Percentiles rank a stretch among this genome's conserved stretches.
phyloP scores from a whole-genome alignment of 768 basidiomycete genomes.

The Cantharellus anzutake region DNA sequence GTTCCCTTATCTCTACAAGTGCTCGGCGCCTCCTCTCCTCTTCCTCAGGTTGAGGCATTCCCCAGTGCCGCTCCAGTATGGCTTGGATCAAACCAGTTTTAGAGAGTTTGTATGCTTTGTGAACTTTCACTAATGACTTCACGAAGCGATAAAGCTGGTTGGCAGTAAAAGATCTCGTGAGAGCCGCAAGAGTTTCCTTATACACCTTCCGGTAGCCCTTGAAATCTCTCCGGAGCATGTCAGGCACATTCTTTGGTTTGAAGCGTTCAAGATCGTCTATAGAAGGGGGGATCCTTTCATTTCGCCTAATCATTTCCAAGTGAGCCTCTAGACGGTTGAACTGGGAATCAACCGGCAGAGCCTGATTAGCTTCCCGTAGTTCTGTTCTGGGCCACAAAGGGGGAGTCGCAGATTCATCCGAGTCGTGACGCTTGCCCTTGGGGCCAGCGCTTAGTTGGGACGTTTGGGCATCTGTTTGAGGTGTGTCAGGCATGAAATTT shows the following conservation, averaged over 20 bases:
- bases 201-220: neutral
- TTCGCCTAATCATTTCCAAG: neutral
- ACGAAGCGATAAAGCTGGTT: neutral
- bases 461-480: neutral
- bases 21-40: neutral
- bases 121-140: neutral
- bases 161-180: neutral
- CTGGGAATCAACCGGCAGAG: no score
- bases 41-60: neutral
- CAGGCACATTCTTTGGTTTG: neutral
- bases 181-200: neutral
- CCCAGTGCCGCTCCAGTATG: neutral
- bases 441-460: neutral
- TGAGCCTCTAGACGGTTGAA: neutral
- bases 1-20: neutral
- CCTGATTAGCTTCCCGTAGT: no score
- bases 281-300: neutral
- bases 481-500: neutral
- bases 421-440: neutral
- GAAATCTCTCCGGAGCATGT: neutral
- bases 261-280: neutral
- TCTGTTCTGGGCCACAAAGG: neutral
- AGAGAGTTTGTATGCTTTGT: neutral
- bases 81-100: neutral
- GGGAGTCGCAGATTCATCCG: neutral